These are phyloP conservation scores for Pichia kluyveri DNA, from an alignment of 805 yeast genomes.

Conservation along the genomic window DNA sequence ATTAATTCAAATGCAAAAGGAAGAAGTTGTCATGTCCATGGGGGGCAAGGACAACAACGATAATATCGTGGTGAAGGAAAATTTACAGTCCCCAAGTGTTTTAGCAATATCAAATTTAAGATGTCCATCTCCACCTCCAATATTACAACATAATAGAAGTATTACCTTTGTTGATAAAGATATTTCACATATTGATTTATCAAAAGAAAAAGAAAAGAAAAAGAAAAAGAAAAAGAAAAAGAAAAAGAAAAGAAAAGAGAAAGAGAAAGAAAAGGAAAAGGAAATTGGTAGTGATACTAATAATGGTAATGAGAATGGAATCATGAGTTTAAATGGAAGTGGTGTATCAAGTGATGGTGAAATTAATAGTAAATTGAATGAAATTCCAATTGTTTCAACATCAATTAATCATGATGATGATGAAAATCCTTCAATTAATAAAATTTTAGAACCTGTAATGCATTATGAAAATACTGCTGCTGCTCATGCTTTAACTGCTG, in stretches of 20 bases:
- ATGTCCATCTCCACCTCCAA: constrained; percentile 72
- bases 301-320: not conserved
- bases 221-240: too few relatives aligned
- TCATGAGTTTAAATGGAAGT: too few relatives aligned
- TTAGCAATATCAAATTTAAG: constrained; percentile 50
- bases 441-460: not conserved
- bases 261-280: too few relatives aligned
- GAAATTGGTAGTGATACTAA: not conserved
- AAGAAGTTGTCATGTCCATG: too few relatives aligned
- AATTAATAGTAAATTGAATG: not conserved
- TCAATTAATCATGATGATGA: not conserved
- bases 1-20: not conserved
- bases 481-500: constrained; percentile 30
- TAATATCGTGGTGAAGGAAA: constrained; percentile 2
- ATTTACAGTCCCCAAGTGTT: constrained; percentile 37
- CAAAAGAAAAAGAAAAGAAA: too few relatives aligned
- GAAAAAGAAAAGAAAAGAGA: not conserved
- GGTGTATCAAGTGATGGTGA: not conserved
- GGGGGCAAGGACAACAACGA: too few relatives aligned
- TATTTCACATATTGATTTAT: not conserved
- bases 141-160: constrained; percentile 26
- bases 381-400: not conserved
- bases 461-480: constrained; percentile 23
- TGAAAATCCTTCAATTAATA: constrained; percentile 1
- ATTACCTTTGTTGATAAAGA: not conserved